Evolutionary conservation across 768 basidiomycete genomes (phyloP).

Genomic region (Pleurotus salmoneostramineus): DNA sequence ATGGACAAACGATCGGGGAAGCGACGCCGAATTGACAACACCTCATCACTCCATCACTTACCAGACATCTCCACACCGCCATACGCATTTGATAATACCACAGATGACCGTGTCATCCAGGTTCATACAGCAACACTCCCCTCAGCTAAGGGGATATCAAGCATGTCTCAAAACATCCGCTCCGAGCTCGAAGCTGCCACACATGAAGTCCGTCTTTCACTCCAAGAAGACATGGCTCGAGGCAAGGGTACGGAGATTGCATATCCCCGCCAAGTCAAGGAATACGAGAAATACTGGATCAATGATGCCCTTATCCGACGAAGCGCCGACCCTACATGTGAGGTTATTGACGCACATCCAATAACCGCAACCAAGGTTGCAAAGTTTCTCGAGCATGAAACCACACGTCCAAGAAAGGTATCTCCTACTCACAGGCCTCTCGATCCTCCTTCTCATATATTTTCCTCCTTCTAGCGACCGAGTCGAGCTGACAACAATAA

Average conservation of each 20-base stretch:
- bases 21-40: too few species aligned
- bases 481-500: conserved; percentile 11
- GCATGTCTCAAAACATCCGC: neutral
- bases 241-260: conserved; percentile 20
- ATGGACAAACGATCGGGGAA: too few species aligned
- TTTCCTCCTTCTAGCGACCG: conserved; percentile 3
- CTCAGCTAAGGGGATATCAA: neutral
- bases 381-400: conserved; percentile 25
- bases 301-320: conserved; percentile 10
- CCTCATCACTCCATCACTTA: too few species aligned
- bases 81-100: too few species aligned
- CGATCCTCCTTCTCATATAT: neutral
- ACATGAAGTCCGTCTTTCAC: conserved; percentile 4
- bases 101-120: neutral
- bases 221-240: conserved; percentile 8
- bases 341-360: conserved; percentile 19
- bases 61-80: too few species aligned
- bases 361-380: conserved; percentile 25
- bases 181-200: neutral
- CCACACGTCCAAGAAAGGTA: conserved; percentile 24
- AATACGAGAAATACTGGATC: conserved; percentile 21
- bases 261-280: conserved; percentile 22
- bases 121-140: too few species aligned
- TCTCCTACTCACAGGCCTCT: neutral
- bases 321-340: conserved; percentile 4